A percentile compares a stretch with the other conserved stretches of the same genome.
These are phyloP conservation scores for Monilinia fructigena DNA, from an alignment of 2,329 filamentous ascomycete genomes.

Conservation along the genomic window DNA sequence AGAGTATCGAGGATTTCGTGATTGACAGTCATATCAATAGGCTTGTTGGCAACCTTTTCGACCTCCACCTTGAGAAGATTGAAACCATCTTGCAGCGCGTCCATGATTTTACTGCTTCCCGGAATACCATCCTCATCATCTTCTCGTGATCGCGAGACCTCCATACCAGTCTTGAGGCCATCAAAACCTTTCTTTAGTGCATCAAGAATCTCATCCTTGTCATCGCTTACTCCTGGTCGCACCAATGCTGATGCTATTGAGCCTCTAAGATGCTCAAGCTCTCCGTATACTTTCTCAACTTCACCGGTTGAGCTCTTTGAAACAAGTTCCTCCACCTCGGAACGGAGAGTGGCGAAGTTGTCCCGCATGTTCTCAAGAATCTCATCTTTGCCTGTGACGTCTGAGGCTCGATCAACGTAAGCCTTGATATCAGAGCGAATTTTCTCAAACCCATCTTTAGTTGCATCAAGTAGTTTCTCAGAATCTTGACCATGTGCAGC, in stretches of 20 bases:
- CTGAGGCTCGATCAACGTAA: constrained; percentile 72
- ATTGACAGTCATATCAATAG: constrained; percentile 76
- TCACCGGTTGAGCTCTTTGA: constrained; percentile 50
- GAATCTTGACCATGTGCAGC: constrained; percentile 77
- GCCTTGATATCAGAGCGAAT: constrained; percentile 76
- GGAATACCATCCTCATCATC: constrained; percentile 37
- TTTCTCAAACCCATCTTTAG: constrained; percentile 82
- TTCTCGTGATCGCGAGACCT: constrained; percentile 39
- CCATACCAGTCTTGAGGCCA: constrained; percentile 69
- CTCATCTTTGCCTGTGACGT: constrained; percentile 71
- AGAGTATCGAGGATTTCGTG: constrained; percentile 88
- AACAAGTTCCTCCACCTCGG: constrained; percentile 65
- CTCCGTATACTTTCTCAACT: constrained; percentile 54
- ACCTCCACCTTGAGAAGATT: constrained; percentile 74
- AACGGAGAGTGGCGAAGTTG: constrained; percentile 65
- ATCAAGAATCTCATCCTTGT: constrained; percentile 66
- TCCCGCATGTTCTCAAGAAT: constrained; percentile 67
- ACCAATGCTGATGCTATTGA: constrained; percentile 53
- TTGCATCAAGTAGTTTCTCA: constrained; percentile 82
- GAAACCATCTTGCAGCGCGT: constrained; percentile 85
- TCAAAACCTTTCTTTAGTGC: constrained; percentile 67
- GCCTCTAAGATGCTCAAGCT: constrained; percentile 61
- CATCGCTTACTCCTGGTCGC: constrained; percentile 45
- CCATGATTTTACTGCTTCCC: constrained; percentile 83
- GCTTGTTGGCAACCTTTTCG: constrained; percentile 74